phyloP scores from a whole-genome alignment of 257 asterid species.

The Nicotiana tomentosiformis region DNA sequence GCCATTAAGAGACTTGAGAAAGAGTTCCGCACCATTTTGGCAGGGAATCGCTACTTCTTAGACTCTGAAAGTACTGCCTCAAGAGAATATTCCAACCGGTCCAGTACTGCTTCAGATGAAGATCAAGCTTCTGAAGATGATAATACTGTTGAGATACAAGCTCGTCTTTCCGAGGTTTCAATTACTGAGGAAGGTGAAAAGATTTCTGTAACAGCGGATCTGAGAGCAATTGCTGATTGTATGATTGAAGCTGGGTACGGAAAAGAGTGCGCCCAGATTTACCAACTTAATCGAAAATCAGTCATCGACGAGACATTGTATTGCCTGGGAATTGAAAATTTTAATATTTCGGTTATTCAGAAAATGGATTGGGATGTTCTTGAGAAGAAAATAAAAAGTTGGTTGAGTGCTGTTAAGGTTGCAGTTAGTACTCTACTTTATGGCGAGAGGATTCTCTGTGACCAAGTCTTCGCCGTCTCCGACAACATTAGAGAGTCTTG shows the following conservation, averaged over 20 bases:
- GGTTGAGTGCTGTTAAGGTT: slow-evolving; percentile 44
- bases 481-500: slow-evolving; percentile 52
- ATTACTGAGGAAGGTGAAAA: neutral
- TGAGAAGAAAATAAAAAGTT: slow-evolving; percentile 48
- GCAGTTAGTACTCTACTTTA: slow-evolving; percentile 54
- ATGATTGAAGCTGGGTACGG: slow-evolving; percentile 68
- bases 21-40: slow-evolving; percentile 48
- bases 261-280: slow-evolving; percentile 55
- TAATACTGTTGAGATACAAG: neutral
- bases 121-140: slow-evolving; percentile 44
- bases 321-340: slow-evolving; percentile 52
- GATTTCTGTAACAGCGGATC: slow-evolving; percentile 30
- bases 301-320: slow-evolving; percentile 69
- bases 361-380: slow-evolving; percentile 65
- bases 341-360: slow-evolving; percentile 45
- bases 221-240: slow-evolving; percentile 63
- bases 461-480: slow-evolving; percentile 56
- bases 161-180: neutral
- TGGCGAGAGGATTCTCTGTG: slow-evolving; percentile 68
- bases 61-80: slow-evolving; percentile 50
- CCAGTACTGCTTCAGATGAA: slow-evolving; percentile 31
- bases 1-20: slow-evolving; percentile 63
- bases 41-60: slow-evolving; percentile 33
- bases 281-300: slow-evolving; percentile 56
- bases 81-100: slow-evolving; percentile 16